Conservation (phyloP, 2,329 filamentous ascomycete species). For the Alternaria sp. region DNA sequence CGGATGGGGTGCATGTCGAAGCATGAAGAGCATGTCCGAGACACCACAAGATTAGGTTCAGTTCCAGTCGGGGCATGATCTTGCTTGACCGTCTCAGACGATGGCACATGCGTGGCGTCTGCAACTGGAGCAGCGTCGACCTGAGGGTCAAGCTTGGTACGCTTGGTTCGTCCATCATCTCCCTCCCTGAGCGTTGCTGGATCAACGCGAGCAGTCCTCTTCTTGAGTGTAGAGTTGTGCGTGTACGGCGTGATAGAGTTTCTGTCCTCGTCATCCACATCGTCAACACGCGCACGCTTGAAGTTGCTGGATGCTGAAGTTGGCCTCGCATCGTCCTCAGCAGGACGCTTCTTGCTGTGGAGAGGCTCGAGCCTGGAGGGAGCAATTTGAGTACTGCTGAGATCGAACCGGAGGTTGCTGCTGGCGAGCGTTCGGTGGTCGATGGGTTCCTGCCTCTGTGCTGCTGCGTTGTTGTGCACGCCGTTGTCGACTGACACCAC, state of each 20-base stretch:
- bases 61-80: too few species aligned
- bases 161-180: not conserved
- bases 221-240: not conserved
- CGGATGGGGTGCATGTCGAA: not conserved
- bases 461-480: not conserved
- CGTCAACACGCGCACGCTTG: not conserved
- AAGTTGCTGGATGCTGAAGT: not conserved
- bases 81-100: too few species aligned
- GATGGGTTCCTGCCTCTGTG: too few species aligned
- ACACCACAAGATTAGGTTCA: too few species aligned
- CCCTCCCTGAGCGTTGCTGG: not conserved
- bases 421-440: not conserved
- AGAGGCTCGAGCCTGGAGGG: too few species aligned
- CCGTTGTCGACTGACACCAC: not conserved
- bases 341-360: not conserved
- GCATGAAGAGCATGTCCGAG: not conserved
- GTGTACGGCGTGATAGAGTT: not conserved
- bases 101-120: too few species aligned
- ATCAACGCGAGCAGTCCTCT: not conserved
- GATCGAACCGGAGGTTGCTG: not conserved
- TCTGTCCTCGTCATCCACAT: not conserved
- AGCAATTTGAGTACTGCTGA: too few species aligned
- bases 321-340: not conserved
- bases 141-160: not conserved
- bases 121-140: too few species aligned